A percentile compares a stretch with the other conserved stretches of the same genome.
phyloP scores from a whole-genome alignment of 441 rosid genomes.

The Populus trichocarpa region DNA sequence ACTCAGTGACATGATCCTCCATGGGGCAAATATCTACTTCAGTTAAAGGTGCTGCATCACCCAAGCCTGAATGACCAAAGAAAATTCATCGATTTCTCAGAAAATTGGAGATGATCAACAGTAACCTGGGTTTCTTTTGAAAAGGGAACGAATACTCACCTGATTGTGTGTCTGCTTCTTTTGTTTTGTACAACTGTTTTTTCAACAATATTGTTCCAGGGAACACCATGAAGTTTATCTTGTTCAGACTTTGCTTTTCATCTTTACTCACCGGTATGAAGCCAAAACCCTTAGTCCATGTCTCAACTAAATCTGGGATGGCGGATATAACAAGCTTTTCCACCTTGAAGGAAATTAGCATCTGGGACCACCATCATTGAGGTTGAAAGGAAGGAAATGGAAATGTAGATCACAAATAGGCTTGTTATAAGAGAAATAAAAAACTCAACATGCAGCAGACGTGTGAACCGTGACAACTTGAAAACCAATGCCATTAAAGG shows the following conservation, averaged over 20 bases:
- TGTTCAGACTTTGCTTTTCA: slow-evolving; percentile 57
- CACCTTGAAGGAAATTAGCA: slow-evolving; percentile 73
- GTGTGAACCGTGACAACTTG: background rate
- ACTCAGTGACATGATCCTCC: slow-evolving; percentile 13
- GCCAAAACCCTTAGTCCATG: slow-evolving; percentile 91
- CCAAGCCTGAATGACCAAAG: background rate
- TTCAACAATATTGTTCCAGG: slow-evolving; percentile 77
- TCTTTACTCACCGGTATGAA: slow-evolving; percentile 50
- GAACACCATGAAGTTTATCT: slow-evolving; percentile 80
- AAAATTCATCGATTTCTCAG: background rate
- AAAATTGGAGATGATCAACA: slow-evolving; percentile 4
- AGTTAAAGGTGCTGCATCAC: slow-evolving; percentile 1
- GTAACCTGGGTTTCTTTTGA: background rate
- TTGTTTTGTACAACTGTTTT: slow-evolving; percentile 42
- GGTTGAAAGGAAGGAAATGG: background rate
- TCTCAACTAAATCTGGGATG: slow-evolving; percentile 73
- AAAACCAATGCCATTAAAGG: background rate
- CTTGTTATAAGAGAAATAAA: background rate
- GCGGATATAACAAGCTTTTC: slow-evolving; percentile 89
- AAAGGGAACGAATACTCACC: slow-evolving; percentile 30
- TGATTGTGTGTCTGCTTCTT: slow-evolving; percentile 25
- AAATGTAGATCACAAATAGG: background rate
- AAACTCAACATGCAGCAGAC: slow-evolving; percentile 1
- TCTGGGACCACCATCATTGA: slow-evolving; percentile 31
- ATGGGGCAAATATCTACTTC: slow-evolving; percentile 8